Base-by-base conservation (phyloP, 2,329 filamentous ascomycete species). In the Aciculosporium take region DNA sequence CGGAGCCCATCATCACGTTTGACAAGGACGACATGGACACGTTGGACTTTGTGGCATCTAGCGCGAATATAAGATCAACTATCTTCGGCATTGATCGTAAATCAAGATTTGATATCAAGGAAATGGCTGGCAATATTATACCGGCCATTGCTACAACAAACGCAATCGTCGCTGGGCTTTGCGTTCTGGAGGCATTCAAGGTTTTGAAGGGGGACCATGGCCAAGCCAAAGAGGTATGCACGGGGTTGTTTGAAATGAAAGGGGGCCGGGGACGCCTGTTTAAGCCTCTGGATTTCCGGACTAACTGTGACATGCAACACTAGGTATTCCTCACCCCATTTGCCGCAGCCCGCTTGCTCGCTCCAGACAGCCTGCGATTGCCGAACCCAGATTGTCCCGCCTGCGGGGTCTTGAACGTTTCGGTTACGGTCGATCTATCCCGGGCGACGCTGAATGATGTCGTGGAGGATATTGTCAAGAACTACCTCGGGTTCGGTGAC, bases 91-190 rank as follows among this genome's bases (percentile, higher is more conserved):
- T 98, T 44, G 83, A 89, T 41, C 65, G 69, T 4, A 89, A 86
- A 58, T 94, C 87, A 18, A 86, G 93, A 45, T 98, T 96, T 55
- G 88, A 96, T 56, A 88, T 91, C 53, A 98, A 98, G 65, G 84
- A 98, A 63, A 98, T 96, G 89, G 91, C 91, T 4, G 91, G 91
- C 41, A 98, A 98, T 58, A 98, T 98, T 53, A 98, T 98, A 46
- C 91, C 91, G 1, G 91, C 91, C 2, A 98, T 98, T 56, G 91
- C 91, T 5, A 98, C 91, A 0, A 96, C 91, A 0, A 98, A 98
- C 59, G 91, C 91, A 13, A 94, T 96, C 59, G 89, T 91, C 2
- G 91, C 91, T 13, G 83, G 86, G 10, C 72, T 98, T 8, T 96
- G 88, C 55, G 87, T 96, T 6, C 66, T 98, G 21, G 82, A 96